These are phyloP conservation scores for Chenopodium suecicum DNA, from an alignment of 148 eudicot species.

Conservation along the genomic window DNA sequence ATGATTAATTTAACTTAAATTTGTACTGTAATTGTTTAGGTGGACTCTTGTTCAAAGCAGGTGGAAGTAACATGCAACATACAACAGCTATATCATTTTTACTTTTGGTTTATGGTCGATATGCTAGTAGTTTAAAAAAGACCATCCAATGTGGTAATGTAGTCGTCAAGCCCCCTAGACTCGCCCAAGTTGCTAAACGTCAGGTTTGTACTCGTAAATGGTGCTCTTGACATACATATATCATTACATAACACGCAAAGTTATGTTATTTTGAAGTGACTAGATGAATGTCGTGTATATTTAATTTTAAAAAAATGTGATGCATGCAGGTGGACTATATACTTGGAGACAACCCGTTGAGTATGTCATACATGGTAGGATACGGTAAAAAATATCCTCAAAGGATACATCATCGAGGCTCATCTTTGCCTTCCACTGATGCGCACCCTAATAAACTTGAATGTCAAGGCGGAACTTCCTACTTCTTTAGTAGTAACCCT, in stretches of 20 bases:
- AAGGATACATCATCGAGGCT: slow-evolving; percentile 60
- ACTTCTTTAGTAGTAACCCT: slow-evolving; percentile 36
- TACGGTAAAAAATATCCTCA: slow-evolving; percentile 51
- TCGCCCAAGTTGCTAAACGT: slow-evolving; percentile 38
- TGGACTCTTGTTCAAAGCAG: slow-evolving; percentile 53
- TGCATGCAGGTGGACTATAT: slow-evolving; percentile 61
- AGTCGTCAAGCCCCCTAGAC: slow-evolving; percentile 24
- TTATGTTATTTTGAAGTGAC: too few relatives aligned
- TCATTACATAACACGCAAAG: neutral
- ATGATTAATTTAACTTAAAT: neutral
- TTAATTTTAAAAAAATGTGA: neutral
- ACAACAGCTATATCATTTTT: slow-evolving; percentile 52
- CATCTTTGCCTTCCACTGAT: slow-evolving; percentile 52
- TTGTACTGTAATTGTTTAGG: slow-evolving; percentile 22
- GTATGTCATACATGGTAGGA: slow-evolving; percentile 77
- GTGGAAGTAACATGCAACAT: slow-evolving; percentile 53
- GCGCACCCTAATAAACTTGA: slow-evolving; percentile 30
- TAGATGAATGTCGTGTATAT: neutral
- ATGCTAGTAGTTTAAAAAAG: slow-evolving; percentile 26
- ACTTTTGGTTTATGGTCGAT: slow-evolving; percentile 44
- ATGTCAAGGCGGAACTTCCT: slow-evolving; percentile 42
- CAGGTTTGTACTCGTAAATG: slow-evolving; percentile 28
- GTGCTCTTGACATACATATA: neutral
- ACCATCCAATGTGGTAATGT: slow-evolving; percentile 41
- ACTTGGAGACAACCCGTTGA: slow-evolving; percentile 55